Evolutionary conservation across 352 stramenopile species (phyloP).

Genomic region (Phytophthora ohioensis): DNA sequence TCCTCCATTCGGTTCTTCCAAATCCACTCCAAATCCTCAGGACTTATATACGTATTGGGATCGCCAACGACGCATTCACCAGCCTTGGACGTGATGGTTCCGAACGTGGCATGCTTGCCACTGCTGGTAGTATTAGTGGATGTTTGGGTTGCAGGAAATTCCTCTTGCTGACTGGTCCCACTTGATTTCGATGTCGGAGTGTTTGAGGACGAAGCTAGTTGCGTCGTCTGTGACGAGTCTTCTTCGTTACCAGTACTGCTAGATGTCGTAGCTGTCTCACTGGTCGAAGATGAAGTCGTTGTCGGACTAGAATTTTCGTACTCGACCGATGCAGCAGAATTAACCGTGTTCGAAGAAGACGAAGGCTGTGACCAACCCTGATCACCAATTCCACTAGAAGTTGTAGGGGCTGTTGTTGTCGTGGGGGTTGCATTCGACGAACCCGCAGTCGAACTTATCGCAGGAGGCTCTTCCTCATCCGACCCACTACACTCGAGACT

Average conservation of each 20-base stretch:
- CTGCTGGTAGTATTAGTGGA: slow-evolving; percentile 6
- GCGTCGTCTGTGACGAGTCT: neutral
- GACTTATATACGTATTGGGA: slow-evolving; percentile 28
- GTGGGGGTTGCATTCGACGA: slow-evolving; percentile 7
- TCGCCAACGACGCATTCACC: slow-evolving; percentile 28
- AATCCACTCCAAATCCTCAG: slow-evolving; percentile 24
- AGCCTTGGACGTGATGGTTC: slow-evolving; percentile 29
- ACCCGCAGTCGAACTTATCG: slow-evolving; percentile 2
- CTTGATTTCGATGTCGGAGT: slow-evolving; percentile 1
- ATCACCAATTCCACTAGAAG: neutral
- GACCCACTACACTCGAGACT: slow-evolving; percentile 29
- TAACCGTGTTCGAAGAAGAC: slow-evolving; percentile 14
- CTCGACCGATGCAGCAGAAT: slow-evolving; percentile 6
- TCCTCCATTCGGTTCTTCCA: slow-evolving; percentile 34
- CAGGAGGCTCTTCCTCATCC: slow-evolving; percentile 14
- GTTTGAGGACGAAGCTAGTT: slow-evolving; percentile 14
- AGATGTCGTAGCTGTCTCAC: neutral
- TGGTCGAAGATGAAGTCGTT: neutral
- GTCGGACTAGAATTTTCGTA: neutral
- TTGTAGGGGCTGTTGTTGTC: slow-evolving; percentile 4
- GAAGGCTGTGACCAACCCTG: neutral
- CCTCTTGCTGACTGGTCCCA: neutral
- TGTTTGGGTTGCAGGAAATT: neutral
- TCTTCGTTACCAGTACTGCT: slow-evolving; percentile 11
- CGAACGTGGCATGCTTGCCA: slow-evolving; percentile 23